These are phyloP conservation scores for Ricinus communis DNA, from an alignment of 345 rosid species.

Conservation along the genomic window DNA sequence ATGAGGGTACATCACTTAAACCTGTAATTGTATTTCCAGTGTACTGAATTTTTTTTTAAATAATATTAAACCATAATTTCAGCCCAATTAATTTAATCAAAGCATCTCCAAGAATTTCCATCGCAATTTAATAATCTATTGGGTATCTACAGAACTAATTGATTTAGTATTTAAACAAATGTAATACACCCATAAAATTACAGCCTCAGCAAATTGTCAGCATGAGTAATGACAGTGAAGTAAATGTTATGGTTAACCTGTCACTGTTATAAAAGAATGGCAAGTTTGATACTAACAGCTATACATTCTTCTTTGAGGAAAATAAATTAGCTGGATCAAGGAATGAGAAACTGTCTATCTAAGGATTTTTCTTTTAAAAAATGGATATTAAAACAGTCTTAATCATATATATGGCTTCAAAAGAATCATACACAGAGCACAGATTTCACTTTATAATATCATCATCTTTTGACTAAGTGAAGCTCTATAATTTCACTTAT, in stretches of 20 bases:
- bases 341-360: constrained; percentile 13
- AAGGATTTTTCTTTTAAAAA: neutral
- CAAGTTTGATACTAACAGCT: constrained; percentile 14
- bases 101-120: too few relatives aligned
- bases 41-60: too few relatives aligned
- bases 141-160: too few relatives aligned
- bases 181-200: constrained; percentile 2
- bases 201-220: constrained; percentile 14
- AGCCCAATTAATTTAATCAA: too few relatives aligned
- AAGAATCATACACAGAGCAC: constrained; percentile 7
- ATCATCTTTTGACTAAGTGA: constrained; percentile 1
- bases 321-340: constrained; percentile 9
- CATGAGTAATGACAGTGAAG: constrained; percentile 17
- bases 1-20: too few relatives aligned
- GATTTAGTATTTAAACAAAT: too few relatives aligned
- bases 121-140: too few relatives aligned
- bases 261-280: constrained; percentile 32
- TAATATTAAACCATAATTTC: too few relatives aligned
- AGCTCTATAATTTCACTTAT: constrained; percentile 2
- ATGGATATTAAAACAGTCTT: constrained; percentile 14
- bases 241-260: constrained; percentile 35
- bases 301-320: neutral
- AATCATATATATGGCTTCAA: constrained; percentile 3
- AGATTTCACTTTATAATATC: constrained; percentile 1
- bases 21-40: too few relatives aligned